Evolutionary conservation across 495 filamentous ascomycete species (phyloP), one percentile per base, ranked within the genome.

Genomic region (Daldinia caldariorum): DNA sequence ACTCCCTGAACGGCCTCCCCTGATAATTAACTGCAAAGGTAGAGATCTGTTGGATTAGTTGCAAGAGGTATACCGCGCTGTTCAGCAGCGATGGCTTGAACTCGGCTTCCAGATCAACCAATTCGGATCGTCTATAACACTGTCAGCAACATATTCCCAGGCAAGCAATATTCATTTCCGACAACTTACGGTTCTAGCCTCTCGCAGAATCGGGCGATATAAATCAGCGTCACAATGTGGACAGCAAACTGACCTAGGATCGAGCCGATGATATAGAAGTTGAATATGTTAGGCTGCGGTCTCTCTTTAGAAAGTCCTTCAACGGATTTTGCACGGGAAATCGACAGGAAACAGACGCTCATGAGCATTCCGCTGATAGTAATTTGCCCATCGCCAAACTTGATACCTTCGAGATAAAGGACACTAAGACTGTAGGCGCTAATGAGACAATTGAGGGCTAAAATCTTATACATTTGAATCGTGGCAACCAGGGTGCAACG

Each of bases 381-480:
- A 49, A 97, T 94, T 79, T 99, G 95, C 34, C 94, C 94, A 80
- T 99, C 95, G 51, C 95, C 94, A 73, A 99, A 99, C 81, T 99
- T 99, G 84, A 99, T 99, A 61, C 95, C 95, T 71, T 98, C 95
- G 6, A 99, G 83, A 76, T 99, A 99, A 49, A 99, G 85, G 38
- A 99, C 95, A 79, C 90, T 94, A 73, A 98, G 79, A 82, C 94
- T 97, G 87, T 99, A 99, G 20, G 95, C 95, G 75, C 92, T 97
- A 79, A 99, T 99, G 74, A 99, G 83, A 77, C 95, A 99, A 83
- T 99, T 99, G 64, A 99, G 83, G 20, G 95, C 95, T 58, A 99
- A 86, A 74, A 99, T 99, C 85, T 99, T 99, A 86, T 98, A 99
- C 95, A 99, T 99, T 82, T 99, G 95, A 69, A 99, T 98, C 3